Percentiles rank a stretch among this genome's conserved stretches.
These are phyloP conservation scores for Xanthoceras sorbifolium DNA, from an alignment of 345 rosid species.

Conservation along the genomic window DNA sequence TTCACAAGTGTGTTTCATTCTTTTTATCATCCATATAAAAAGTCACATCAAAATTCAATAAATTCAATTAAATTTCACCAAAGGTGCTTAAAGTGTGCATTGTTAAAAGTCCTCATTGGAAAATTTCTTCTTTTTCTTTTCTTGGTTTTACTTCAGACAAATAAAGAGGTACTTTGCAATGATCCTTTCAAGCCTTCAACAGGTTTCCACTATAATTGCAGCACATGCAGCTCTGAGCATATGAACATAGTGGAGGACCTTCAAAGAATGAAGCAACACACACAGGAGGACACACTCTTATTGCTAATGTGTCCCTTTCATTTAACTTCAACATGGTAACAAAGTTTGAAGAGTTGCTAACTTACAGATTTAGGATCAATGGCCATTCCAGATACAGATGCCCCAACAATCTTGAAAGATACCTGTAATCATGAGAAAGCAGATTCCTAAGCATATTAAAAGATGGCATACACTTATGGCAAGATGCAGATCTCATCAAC, in stretches of 20 bases:
- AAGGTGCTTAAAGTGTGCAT: too few relatives aligned
- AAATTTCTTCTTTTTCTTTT: too few relatives aligned
- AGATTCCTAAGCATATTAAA: not conserved
- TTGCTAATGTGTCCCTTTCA: not conserved
- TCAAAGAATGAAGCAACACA: not conserved
- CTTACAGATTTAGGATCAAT: conserved; percentile 90
- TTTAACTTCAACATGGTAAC: not conserved
- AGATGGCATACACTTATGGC: not conserved
- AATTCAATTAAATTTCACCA: too few relatives aligned
- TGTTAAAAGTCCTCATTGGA: too few relatives aligned
- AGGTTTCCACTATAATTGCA: not conserved
- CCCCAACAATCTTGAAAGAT: conserved; percentile 79
- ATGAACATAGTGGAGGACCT: not conserved
- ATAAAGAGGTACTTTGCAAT: not conserved
- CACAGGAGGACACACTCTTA: not conserved
- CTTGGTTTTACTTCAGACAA: not conserved
- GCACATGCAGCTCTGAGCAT: not conserved
- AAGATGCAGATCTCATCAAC: not conserved
- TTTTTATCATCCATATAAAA: too few relatives aligned
- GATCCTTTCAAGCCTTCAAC: not conserved
- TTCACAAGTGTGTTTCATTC: too few relatives aligned
- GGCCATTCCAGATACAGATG: conserved; percentile 77
- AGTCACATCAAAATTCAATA: too few relatives aligned
- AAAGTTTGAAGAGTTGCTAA: conserved; percentile 3
- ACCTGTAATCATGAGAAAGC: conserved; percentile 49